Evolutionary conservation across 108 stramenopile genomes (phyloP), one percentile per base, ranked within the genome.

Genomic region (Nitzschia palea): DNA sequence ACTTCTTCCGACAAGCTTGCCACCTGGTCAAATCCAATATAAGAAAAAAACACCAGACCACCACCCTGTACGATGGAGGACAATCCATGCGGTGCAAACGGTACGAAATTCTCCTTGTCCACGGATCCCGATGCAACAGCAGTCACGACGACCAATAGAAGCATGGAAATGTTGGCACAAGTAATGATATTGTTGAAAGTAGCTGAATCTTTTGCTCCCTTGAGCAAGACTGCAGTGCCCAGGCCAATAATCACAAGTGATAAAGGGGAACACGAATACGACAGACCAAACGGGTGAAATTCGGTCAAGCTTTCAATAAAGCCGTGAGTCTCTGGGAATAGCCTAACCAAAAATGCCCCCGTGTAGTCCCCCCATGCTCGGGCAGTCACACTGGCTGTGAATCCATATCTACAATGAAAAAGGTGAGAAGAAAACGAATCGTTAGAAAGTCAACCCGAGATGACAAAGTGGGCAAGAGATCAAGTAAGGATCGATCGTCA

Each of bases 1-100:
- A 95, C 91, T 72, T 97, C 96, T 48, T 89, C 89, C 0, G 90
- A 83, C 56, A 97, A 66, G 44, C 89, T 90, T 51, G 88, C 88
- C 22, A 95, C 86, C 55, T 89, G 93, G 78, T 97, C 70, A 18
- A 50, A 50, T 4, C 95, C 96, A n/a, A 97, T 81, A 59, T 85
- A 97, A 3, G 94, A 94, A 74, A 95, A 96, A 67, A 97, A 97
- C 17, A 91, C 90, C 15, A 83, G 48, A 12, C 71, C 71, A 12
- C 77, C 79, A 0, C 84, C 84, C 37, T 64, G 51, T 14, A 73
- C n/a, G 58, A 85, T 52, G 5, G 73, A 67, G 6, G 69, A 36
- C 20, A 78, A 52, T 6, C 81, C 81, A 28, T 73, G 35, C 2
- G 81, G 79, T 29, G 65, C 75, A 62, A 81, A 86, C 0, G 83